Percentiles rank a stretch among this genome's conserved stretches.
Evolutionary conservation across 306 rosid genomes (phyloP).

Genomic region (Alnus rubra): DNA sequence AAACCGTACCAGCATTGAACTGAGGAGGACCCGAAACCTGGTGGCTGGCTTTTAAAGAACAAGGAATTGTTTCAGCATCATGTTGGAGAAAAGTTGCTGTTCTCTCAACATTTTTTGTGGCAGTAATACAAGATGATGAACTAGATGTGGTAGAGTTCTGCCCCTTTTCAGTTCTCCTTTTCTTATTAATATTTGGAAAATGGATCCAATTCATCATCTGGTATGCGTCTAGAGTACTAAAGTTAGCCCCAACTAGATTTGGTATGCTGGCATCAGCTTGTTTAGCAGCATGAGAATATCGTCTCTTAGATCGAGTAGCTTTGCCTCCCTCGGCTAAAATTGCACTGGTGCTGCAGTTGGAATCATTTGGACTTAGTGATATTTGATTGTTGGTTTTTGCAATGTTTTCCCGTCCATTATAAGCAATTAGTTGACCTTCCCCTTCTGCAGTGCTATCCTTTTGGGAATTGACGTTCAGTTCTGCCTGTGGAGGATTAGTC

Average conservation of each 20-base stretch:
- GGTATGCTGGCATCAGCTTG: constrained; percentile 31
- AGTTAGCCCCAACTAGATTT: constrained; percentile 40
- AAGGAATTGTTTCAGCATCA: constrained; percentile 28
- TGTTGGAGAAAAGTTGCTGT: constrained; percentile 22
- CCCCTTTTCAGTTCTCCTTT: constrained; percentile 48
- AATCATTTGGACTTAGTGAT: constrained; percentile 29
- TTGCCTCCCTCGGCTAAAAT: constrained; percentile 24
- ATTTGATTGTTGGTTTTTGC: constrained; percentile 10
- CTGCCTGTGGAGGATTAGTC: constrained; percentile 21
- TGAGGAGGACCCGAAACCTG: constrained; percentile 37
- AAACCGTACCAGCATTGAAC: constrained; percentile 17
- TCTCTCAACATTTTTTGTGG: constrained; percentile 28
- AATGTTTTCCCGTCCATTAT: constrained; percentile 23
- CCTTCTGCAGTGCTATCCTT: constrained; percentile 23
- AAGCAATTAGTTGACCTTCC: constrained; percentile 27
- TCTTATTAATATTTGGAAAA: constrained; percentile 51
- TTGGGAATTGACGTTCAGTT: constrained; percentile 28
- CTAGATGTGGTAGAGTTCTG: constrained; percentile 26
- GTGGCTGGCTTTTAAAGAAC: constrained; percentile 36
- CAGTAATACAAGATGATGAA: constrained; percentile 24
- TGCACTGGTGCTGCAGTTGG: constrained; percentile 34
- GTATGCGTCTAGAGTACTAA: constrained; percentile 39
- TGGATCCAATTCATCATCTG: constrained; percentile 29
- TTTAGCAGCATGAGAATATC: constrained; percentile 25
- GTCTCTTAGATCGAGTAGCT: constrained; percentile 34